Evolutionary conservation across 2,329 filamentous ascomycete species (phyloP), one percentile per base, ranked within the genome.

Genomic region (Ophiostoma sp.): DNA sequence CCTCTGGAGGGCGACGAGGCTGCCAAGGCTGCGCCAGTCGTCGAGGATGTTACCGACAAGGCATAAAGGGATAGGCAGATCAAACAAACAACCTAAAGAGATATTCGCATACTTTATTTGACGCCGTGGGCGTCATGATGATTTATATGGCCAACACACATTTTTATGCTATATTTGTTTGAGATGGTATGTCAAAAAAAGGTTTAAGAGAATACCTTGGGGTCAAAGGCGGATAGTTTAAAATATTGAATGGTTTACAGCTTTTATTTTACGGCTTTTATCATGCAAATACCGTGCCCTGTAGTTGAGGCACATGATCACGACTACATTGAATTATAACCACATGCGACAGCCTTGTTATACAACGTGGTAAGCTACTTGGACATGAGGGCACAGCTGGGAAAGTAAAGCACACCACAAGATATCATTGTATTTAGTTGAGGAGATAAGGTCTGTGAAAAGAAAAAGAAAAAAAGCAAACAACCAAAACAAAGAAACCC

Each of bases 1-100:
- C 87, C 87, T 75, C 87, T 96, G 67, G 90, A 92, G 79, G 89
- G 85, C 36, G 87, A 77, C 17, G 75, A 74, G 11, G 44, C 44
- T 10, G 15, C 13, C 39, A 67, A 69, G 65, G 54, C 67, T 52
- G 57, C 36, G 20, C 33, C 57, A 67, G 48, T 67, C 23, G 39
- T 48, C 54, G 60, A 69, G 41, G 54, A 67, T 17, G 66, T 48
- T 41, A 65, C 69, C 11, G 36, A 66, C 57, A 70, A 72, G 62
- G 72, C 71, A 48, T 73, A 71, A 69, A 52, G n/a, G 11, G 7
- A 23, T 57, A 48, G 6, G 4, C 27, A 31, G 27, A 31, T 31
- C 27, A 31, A 31, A 31, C 27, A n/a, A 23, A 31, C 17, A 36
- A 57, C 52, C 27, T 48, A 48, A 48, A 48, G 44, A 48, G 17